Percentiles rank a stretch among this genome's conserved stretches.
phyloP scores from a whole-genome alignment of 2,329 filamentous ascomycete species.

The Aspergillus floridensis region DNA sequence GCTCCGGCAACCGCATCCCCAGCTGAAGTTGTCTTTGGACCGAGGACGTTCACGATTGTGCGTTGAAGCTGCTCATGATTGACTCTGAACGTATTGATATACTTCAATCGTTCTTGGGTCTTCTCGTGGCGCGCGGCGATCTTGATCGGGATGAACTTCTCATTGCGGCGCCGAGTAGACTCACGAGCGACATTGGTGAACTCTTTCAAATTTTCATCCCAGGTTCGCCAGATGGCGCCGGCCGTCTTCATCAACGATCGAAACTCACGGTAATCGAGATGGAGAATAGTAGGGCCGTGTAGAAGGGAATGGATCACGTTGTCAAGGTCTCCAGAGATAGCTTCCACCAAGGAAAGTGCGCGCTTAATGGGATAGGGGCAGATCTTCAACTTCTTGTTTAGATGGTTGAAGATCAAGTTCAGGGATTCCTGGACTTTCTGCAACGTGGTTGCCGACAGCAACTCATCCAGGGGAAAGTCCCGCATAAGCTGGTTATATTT shows the following conservation, averaged over 20 bases:
- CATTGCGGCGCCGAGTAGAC: slow-evolving; percentile 85
- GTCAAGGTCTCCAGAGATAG: slow-evolving; percentile 91
- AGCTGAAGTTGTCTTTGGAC: slow-evolving; percentile 64
- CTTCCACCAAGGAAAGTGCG: slow-evolving; percentile 90
- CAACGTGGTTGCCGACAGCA: slow-evolving; percentile 86
- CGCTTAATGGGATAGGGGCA: slow-evolving; percentile 92
- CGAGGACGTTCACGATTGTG: slow-evolving; percentile 95
- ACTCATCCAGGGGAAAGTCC: slow-evolving; percentile 92
- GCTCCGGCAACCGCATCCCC: slow-evolving; percentile 41
- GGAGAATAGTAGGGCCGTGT: slow-evolving; percentile 82
- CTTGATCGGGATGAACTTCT: slow-evolving; percentile 99
- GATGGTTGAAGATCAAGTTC: slow-evolving; percentile 82
- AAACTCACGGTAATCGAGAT: slow-evolving; percentile 90
- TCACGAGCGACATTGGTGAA: slow-evolving; percentile 98
- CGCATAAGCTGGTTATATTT: slow-evolving; percentile 99
- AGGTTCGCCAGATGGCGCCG: slow-evolving; percentile 81
- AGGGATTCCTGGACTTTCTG: slow-evolving; percentile 87
- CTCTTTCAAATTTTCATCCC: slow-evolving; percentile 95
- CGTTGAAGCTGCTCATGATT: slow-evolving; percentile 97
- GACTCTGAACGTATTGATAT: slow-evolving; percentile 89
- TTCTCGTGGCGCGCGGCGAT: slow-evolving; percentile 83
- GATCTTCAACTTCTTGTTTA: slow-evolving; percentile 97
- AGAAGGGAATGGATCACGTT: slow-evolving; percentile 80
- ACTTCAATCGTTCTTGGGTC: slow-evolving; percentile 85
- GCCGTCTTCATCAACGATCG: slow-evolving; percentile 78